Evolutionary conservation across 495 filamentous ascomycete genomes (phyloP).

Genomic region (Pyrenula massariospora): DNA sequence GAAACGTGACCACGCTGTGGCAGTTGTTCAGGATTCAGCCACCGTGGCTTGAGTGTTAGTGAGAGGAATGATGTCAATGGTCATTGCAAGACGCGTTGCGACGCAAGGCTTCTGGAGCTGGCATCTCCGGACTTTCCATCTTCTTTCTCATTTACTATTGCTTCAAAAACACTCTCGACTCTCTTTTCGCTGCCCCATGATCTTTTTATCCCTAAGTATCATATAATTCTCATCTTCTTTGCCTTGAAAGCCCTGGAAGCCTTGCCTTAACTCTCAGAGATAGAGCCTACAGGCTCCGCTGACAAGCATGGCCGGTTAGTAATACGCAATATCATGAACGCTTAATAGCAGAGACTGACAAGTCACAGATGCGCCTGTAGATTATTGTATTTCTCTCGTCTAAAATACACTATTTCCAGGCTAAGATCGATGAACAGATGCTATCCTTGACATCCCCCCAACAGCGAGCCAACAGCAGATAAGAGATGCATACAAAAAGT

Average conservation of each 20-base stretch:
- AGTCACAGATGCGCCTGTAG: neutral
- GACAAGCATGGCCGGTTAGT: neutral
- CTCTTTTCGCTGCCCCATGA: too few species aligned
- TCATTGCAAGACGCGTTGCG: neutral
- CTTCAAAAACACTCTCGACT: too few species aligned
- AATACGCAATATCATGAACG: neutral
- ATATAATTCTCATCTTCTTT: too few species aligned
- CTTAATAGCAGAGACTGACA: neutral
- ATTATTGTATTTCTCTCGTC: slow-evolving; percentile 19
- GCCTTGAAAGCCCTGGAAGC: too few species aligned
- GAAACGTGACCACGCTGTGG: too few species aligned
- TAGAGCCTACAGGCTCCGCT: too few species aligned
- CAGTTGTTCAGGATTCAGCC: neutral
- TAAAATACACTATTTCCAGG: neutral
- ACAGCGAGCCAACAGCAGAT: slow-evolving; percentile 74
- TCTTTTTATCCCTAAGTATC: too few species aligned
- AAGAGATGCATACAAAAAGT: slow-evolving; percentile 92
- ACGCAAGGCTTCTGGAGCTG: neutral
- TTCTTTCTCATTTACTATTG: too few species aligned
- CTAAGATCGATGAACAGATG: too few species aligned
- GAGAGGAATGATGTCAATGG: neutral
- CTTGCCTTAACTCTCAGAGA: too few species aligned
- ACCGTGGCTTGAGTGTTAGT: neutral
- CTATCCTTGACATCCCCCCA: slow-evolving; percentile 59
- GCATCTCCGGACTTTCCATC: too few species aligned